Evolutionary conservation across 1,284 basidiomycete species (phyloP).

Genomic region (Melampsora americana): DNA sequence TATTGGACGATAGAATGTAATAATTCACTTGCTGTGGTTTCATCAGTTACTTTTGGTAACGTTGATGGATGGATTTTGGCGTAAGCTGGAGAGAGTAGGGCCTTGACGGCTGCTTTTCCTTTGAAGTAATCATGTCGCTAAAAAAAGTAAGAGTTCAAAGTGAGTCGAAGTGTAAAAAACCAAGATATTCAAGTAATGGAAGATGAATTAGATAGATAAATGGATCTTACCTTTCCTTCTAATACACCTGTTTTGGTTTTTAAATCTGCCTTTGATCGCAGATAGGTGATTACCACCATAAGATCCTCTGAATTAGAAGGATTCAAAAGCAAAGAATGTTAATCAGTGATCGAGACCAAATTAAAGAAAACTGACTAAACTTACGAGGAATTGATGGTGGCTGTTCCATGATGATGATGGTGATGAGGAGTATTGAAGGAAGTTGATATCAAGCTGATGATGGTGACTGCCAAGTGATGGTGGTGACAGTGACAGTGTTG

Average conservation of each 20-base stretch:
- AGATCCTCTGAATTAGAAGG: slow-evolving; percentile 27
- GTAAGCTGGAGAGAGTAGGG: slow-evolving; percentile 84
- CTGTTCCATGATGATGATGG: slow-evolving; percentile 23
- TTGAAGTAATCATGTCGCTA: slow-evolving; percentile 41
- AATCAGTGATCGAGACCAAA: not conserved
- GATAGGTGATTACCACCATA: slow-evolving; percentile 23
- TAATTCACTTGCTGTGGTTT: slow-evolving; percentile 70
- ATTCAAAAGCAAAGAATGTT: not conserved
- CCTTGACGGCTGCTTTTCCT: slow-evolving; percentile 90
- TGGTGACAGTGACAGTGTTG: too few relatives aligned
- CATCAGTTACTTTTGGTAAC: slow-evolving; percentile 62
- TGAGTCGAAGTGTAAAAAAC: not conserved
- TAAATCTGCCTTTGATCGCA: slow-evolving; percentile 26
- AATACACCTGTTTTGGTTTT: slow-evolving; percentile 36
- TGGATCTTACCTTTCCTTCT: slow-evolving; percentile 21
- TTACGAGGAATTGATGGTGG: slow-evolving; percentile 30
- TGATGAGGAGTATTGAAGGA: too few relatives aligned
- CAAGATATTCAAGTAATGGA: not conserved
- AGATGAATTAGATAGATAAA: too few relatives aligned
- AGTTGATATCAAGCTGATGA: too few relatives aligned
- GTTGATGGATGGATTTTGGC: slow-evolving; percentile 82
- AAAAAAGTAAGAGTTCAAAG: not conserved
- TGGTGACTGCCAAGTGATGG: too few relatives aligned
- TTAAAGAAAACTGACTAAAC: not conserved
- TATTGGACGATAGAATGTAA: slow-evolving; percentile 72